Conservation (phyloP, 176 grass and related monocot genomes). For the Chrysopogon serrulatus region DNA sequence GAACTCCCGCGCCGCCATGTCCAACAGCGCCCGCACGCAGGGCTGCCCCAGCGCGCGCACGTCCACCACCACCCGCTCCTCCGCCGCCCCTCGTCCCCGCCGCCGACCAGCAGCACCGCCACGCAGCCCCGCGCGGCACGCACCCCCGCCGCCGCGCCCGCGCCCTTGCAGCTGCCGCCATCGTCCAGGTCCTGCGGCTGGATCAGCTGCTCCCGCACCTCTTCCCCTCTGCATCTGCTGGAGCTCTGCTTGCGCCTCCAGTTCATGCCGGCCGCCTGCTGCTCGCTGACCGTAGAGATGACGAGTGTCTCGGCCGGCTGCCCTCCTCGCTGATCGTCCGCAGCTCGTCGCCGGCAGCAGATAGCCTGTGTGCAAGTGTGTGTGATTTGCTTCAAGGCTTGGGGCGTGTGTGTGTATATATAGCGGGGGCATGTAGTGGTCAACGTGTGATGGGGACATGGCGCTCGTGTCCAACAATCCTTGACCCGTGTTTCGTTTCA, state of each 20-base stretch:
- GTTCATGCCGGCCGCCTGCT: neutral
- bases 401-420: neutral
- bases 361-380: neutral
- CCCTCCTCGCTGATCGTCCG: too few species aligned
- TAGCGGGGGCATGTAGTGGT: neutral
- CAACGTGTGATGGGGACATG: neutral
- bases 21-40: conserved; percentile 37
- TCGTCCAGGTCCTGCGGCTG: too few species aligned
- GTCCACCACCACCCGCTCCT: conserved; percentile 46
- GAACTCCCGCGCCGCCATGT: conserved; percentile 44
- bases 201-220: conserved; percentile 15
- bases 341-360: neutral
- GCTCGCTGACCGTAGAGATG: neutral
- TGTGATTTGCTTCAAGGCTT: neutral
- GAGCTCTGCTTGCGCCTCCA: conserved; percentile 28
- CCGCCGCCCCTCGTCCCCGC: neutral
- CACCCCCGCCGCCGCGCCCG: neutral
- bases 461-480: neutral
- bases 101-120: conserved; percentile 41
- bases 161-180: neutral
- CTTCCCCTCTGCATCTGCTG: neutral
- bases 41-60: conserved; percentile 29
- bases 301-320: neutral
- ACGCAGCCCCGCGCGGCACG: conserved; percentile 45
- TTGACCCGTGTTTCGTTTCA: conserved; percentile 13